Evolutionary conservation across 352 stramenopile species (phyloP).

Genomic region (Globisporangium rhizosaccharum): DNA sequence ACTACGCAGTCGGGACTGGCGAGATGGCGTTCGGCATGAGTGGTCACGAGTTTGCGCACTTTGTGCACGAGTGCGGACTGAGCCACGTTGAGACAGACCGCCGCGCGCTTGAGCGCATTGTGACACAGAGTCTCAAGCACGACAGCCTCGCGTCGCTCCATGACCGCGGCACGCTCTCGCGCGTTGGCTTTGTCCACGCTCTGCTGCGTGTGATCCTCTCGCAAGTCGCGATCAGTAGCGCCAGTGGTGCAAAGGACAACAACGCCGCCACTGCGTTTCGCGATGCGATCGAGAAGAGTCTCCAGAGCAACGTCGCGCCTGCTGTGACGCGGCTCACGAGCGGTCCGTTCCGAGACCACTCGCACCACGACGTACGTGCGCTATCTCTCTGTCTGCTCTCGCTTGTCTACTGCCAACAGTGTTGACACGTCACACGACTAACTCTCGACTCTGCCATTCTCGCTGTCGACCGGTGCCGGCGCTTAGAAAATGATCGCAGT

Average conservation of each 20-base stretch:
- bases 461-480: not conserved
- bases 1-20: constrained; percentile 67
- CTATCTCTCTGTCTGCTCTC: not conserved
- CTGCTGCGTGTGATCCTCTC: constrained; percentile 38
- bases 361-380: constrained; percentile 58
- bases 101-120: constrained; percentile 28
- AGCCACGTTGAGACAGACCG: constrained; percentile 32
- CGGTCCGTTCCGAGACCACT: constrained; percentile 68
- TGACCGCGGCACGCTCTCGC: constrained; percentile 46
- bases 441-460: too few species aligned
- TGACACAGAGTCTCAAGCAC: constrained; percentile 29
- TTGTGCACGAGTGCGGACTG: constrained; percentile 68
- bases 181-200: constrained; percentile 67
- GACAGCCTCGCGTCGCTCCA: constrained; percentile 43
- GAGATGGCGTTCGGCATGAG: constrained; percentile 66
- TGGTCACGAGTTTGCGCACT: constrained; percentile 58
- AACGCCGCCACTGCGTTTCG: constrained; percentile 2
- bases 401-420: not conserved
- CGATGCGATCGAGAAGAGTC: constrained; percentile 36
- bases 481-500: constrained; percentile 57
- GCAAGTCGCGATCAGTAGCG: constrained; percentile 9
- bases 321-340: constrained; percentile 52
- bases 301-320: constrained; percentile 42
- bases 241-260: constrained; percentile 15
- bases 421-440: not conserved